A percentile compares a stretch with the other conserved stretches of the same genome.
Conservation (phyloP, 768 basidiomycete species). For the Galerina sulciceps region DNA sequence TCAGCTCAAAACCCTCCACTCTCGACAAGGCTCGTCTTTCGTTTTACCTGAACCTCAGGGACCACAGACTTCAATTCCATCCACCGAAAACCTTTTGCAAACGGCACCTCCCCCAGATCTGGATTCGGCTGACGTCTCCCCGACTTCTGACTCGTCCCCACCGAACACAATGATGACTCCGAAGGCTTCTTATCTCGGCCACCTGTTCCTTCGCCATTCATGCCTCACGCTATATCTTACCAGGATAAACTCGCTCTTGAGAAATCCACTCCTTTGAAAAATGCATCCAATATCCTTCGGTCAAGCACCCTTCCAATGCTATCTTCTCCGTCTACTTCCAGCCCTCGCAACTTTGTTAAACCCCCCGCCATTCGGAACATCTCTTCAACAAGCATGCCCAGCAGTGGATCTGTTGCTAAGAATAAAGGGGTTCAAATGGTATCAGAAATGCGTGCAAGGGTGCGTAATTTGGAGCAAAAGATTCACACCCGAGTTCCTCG, state of each 20-base stretch:
- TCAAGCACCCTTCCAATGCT: constrained; percentile 61
- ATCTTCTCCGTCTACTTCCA: constrained; percentile 44
- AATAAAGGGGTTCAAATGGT: constrained; percentile 92
- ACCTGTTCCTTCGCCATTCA: constrained; percentile 49
- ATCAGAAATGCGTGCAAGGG: constrained; percentile 86
- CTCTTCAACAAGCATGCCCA: constrained; percentile 45
- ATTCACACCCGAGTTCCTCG: constrained; percentile 88
- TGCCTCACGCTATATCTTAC: constrained; percentile 53
- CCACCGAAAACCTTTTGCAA: constrained; percentile 27
- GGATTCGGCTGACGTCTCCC: constrained; percentile 30
- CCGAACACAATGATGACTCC: constrained; percentile 39
- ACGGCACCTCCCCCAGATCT: constrained; percentile 28
- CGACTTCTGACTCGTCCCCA: constrained; percentile 21
- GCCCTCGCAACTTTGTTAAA: constrained; percentile 54
- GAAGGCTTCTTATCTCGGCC: constrained; percentile 38
- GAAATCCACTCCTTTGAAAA: constrained; percentile 46
- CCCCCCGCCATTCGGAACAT: constrained; percentile 46
- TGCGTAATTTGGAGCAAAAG: constrained; percentile 82
- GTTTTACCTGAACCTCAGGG: constrained; percentile 17
- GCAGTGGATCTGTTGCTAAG: constrained; percentile 57
- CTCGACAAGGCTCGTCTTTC: constrained; percentile 13
- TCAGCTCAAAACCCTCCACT: constrained; percentile 54
- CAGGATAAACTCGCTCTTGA: constrained; percentile 44
- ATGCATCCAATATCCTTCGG: constrained; percentile 48
- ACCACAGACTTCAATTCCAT: constrained; percentile 16